Base-by-base conservation (phyloP, 2,329 filamentous ascomycete genomes). In the Paracoccidioides lutzii region DNA sequence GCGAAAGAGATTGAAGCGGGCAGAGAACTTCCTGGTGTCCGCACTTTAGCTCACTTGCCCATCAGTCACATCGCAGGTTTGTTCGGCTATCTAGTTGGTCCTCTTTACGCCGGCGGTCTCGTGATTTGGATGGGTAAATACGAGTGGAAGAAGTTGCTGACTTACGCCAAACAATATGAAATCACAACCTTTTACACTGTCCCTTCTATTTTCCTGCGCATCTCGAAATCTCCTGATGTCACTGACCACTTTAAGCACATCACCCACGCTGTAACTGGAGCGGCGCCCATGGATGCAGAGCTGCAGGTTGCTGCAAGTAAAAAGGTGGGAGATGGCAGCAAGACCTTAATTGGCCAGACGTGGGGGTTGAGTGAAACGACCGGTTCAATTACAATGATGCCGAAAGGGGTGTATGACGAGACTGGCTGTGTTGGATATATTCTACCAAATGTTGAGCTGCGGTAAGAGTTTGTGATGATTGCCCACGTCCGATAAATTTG, bases 71-170 rank as follows among this genome's bases (percentile, higher is more conserved):
- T 52, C 32, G 50, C 50, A n/a, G 50, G 50, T 38, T 4, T 52
- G 15, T 52, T 52, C 7, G 50, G 50, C 22, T 52, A 52, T 38
- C 38, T 52, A 7, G 15, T 52, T 2, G 50, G 38, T n/a, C 50
- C 50, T 2, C 42, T 52, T 33, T 52, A 40, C 10, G 37, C 12
- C 22, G 50, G 50, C 38, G 50, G 50, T 4, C 50, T 52, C 28
- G 50, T 52, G 22, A 14, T 52, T 33, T 52, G 50, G 50, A 52
- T 52, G 50, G 50, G 50, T 6, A 52, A 54, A 46, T 45, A 54
- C 15, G 52, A 54, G n/a, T 54, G 43, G 43, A 54, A 54, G 15
- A 54, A 54, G 14, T 6, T 54, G 52, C 14, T 54, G 41, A 30
- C 28, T 15, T n/a, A 46, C 8, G 33, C 37, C 32, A 54, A 46